Evolutionary conservation across 2,329 filamentous ascomycete species (phyloP).

Genomic region (Xylariaceae sp.): DNA sequence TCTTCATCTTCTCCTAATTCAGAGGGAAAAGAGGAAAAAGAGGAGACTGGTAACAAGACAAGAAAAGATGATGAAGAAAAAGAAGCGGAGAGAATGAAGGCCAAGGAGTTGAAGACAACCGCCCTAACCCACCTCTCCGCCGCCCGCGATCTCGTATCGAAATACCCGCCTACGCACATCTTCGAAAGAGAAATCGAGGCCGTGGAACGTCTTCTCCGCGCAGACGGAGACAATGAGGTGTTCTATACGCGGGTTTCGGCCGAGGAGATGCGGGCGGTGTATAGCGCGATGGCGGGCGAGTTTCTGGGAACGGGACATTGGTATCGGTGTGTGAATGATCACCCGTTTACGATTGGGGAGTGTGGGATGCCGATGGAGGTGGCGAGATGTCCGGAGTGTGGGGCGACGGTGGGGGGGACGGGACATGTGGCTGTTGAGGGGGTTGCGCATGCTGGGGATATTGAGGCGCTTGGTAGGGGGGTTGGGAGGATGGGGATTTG

Average conservation of each 20-base stretch:
- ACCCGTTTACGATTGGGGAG: conserved; percentile 60
- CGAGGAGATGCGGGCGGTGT: conserved; percentile 47
- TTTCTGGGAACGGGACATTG: conserved; percentile 53
- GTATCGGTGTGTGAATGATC: conserved; percentile 53
- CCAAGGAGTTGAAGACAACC: conserved; percentile 8
- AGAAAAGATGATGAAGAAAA: no score
- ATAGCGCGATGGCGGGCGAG: conserved; percentile 46
- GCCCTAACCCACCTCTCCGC: conserved; percentile 13
- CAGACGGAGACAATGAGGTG: conserved; percentile 25
- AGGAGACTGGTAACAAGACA: no score
- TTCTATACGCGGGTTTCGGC: conserved; percentile 44
- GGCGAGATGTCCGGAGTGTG: conserved; percentile 59
- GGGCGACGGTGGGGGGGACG: conserved; percentile 49
- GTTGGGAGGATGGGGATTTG: background rate
- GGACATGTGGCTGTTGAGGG: conserved; percentile 46
- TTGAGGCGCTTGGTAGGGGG: conserved; percentile 35
- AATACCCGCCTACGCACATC: background rate
- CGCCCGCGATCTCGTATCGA: conserved; percentile 14
- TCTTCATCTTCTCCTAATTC: background rate
- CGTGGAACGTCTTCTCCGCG: conserved; percentile 41
- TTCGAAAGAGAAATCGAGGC: conserved; percentile 42
- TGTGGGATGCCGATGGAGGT: conserved; percentile 61
- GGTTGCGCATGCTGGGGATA: conserved; percentile 43
- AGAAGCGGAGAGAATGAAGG: no score
- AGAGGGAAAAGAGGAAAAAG: no score